Percentiles rank a stretch among this genome's conserved stretches.
Evolutionary conservation across 2,329 filamentous ascomycete species (phyloP).

Genomic region (Orbilia ellipsospora): DNA sequence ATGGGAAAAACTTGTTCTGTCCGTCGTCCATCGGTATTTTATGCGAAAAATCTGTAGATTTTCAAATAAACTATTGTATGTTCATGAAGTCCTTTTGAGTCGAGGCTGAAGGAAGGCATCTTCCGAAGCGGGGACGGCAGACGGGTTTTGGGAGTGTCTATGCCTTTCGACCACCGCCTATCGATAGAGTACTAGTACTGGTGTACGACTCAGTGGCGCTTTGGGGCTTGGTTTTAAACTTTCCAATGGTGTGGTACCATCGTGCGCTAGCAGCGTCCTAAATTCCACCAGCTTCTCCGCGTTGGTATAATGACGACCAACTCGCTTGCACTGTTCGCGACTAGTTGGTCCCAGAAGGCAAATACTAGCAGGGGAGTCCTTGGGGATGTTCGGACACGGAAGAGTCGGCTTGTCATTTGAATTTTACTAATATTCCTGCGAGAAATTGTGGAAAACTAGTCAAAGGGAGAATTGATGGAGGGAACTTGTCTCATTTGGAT

Average conservation of each 20-base stretch:
- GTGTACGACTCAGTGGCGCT: too few relatives aligned
- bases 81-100: too few relatives aligned
- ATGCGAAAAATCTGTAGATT: background rate
- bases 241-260: too few relatives aligned
- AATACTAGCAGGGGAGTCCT: constrained; percentile 9
- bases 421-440: background rate
- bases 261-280: too few relatives aligned
- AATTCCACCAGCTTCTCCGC: too few relatives aligned
- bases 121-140: too few relatives aligned
- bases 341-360: constrained; percentile 18
- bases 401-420: constrained; percentile 30
- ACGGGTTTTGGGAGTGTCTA: background rate
- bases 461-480: background rate
- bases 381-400: constrained; percentile 21
- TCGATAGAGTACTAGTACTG: too few relatives aligned
- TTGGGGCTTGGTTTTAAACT: too few relatives aligned
- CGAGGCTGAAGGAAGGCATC: too few relatives aligned
- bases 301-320: background rate
- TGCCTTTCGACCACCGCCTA: background rate
- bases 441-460: background rate
- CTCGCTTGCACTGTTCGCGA: constrained; percentile 18
- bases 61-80: background rate
- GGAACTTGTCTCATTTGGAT: background rate
- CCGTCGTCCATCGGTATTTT: constrained; percentile 3
- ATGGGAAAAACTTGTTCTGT: background rate